These are phyloP conservation scores for Yarrowia sp. DNA, from an alignment of 805 yeast genomes.

Conservation along the genomic window DNA sequence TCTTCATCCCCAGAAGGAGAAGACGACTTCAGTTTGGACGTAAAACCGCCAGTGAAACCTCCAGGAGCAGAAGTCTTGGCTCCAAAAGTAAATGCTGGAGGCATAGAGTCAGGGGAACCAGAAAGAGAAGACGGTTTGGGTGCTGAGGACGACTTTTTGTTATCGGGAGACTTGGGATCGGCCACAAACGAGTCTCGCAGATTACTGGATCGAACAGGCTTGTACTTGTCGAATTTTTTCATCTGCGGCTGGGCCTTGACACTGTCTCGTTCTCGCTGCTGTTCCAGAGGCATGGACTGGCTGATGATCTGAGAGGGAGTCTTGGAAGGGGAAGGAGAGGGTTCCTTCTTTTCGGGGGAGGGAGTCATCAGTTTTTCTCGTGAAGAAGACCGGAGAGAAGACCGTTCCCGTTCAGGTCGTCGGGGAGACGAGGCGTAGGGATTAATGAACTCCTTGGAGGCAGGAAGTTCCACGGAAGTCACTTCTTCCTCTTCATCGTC, in stretches of 20 bases:
- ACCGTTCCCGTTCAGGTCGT: not conserved
- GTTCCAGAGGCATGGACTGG: constrained; percentile 18
- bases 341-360: not conserved
- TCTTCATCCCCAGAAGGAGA: constrained; percentile 3
- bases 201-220: constrained; percentile 1
- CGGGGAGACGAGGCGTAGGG: constrained; percentile 11
- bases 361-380: constrained; percentile 14
- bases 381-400: not conserved
- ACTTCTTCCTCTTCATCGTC: constrained; percentile 10
- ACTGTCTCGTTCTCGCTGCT: constrained; percentile 19
- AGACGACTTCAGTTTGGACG: not conserved
- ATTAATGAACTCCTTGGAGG: constrained; percentile 1
- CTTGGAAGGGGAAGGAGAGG: not conserved
- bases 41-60: not conserved
- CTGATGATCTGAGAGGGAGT: not conserved
- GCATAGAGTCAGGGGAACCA: not conserved
- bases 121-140: not conserved
- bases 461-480: not conserved
- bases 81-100: not conserved
- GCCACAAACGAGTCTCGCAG: constrained; percentile 11
- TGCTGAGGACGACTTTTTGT: not conserved
- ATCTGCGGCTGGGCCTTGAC: constrained; percentile 17
- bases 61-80: not conserved
- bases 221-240: constrained; percentile 16
- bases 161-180: constrained; percentile 8